Conservation (phyloP, 371 early-diverging fungal species). For the Mortierella sp. region DNA sequence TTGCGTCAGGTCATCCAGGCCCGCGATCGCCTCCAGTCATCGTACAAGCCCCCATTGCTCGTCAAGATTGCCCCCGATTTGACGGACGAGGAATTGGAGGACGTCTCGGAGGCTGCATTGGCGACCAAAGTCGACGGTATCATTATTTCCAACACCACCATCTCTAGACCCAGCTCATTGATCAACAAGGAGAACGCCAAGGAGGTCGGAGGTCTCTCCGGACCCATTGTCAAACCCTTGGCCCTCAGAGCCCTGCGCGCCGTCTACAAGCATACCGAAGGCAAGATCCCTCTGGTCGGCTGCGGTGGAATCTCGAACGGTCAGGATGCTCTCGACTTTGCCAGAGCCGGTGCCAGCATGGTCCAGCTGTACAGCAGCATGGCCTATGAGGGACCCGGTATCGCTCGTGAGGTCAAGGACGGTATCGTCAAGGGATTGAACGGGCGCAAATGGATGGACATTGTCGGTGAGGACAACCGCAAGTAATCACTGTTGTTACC, state of each 20-base stretch:
- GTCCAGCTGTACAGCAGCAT: slow-evolving; percentile 86
- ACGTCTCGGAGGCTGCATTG: slow-evolving; percentile 77
- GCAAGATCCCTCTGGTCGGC: slow-evolving; percentile 81
- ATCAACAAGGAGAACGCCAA: slow-evolving; percentile 41
- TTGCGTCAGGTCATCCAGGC: slow-evolving; percentile 67
- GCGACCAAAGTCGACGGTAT: slow-evolving; percentile 82
- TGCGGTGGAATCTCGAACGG: slow-evolving; percentile 87
- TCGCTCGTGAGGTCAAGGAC: slow-evolving; percentile 78
- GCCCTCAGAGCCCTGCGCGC: slow-evolving; percentile 72
- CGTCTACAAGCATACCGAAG: slow-evolving; percentile 78
- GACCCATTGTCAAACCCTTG: slow-evolving; percentile 76
- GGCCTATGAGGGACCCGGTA: slow-evolving; percentile 80
- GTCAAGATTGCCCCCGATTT: slow-evolving; percentile 92
- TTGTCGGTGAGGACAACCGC: slow-evolving; percentile 62
- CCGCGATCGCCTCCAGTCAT: slow-evolving; percentile 31
- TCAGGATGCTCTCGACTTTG: slow-evolving; percentile 80
- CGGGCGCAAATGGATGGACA: slow-evolving; percentile 69
- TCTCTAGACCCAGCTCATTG: slow-evolving; percentile 73
- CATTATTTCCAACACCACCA: slow-evolving; percentile 88
- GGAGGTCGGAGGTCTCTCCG: slow-evolving; percentile 87
- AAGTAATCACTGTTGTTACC: neutral
- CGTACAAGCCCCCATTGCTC: slow-evolving; percentile 72
- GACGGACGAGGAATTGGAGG: slow-evolving; percentile 72
- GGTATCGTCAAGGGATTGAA: slow-evolving; percentile 62
- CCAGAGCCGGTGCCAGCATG: slow-evolving; percentile 79